phyloP scores from a whole-genome alignment of 306 rosid genomes.

The Hippophae tibetana region DNA sequence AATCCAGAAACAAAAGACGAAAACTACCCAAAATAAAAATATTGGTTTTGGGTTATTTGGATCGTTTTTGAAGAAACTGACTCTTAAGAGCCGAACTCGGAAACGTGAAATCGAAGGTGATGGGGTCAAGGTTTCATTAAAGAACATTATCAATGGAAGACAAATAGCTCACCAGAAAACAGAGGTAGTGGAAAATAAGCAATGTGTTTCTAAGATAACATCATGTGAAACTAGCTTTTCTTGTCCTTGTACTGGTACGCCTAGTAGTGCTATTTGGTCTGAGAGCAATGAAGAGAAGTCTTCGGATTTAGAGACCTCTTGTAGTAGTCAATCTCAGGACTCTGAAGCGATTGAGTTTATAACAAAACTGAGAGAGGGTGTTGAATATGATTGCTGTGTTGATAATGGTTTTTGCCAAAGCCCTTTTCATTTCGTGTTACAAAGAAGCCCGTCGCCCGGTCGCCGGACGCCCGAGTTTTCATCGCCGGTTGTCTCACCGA shows the following conservation, averaged over 20 bases:
- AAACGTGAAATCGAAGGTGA: constrained; percentile 24
- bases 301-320: constrained; percentile 35
- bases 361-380: constrained; percentile 6
- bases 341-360: constrained; percentile 23
- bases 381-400: constrained; percentile 10
- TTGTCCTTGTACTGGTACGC: constrained; percentile 31
- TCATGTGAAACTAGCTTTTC: constrained; percentile 11
- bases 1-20: constrained; percentile 53
- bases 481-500: constrained; percentile 51
- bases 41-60: constrained; percentile 47
- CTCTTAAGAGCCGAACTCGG: constrained; percentile 15
- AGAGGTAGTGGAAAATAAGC: constrained; percentile 3
- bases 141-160: constrained; percentile 20
- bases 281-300: constrained; percentile 49
- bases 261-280: constrained; percentile 60
- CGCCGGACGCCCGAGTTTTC: constrained; percentile 54
- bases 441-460: constrained; percentile 31
- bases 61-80: constrained; percentile 53
- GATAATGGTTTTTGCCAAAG: constrained; percentile 37
- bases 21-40: constrained; percentile 19
- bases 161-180: constrained; percentile 1
- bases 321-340: constrained; percentile 31
- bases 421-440: constrained; percentile 66
- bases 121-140: constrained; percentile 22
- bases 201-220: constrained; percentile 2